phyloP scores from a whole-genome alignment of 192 early-diverging fungal species.

The Linnemannia exigua region DNA sequence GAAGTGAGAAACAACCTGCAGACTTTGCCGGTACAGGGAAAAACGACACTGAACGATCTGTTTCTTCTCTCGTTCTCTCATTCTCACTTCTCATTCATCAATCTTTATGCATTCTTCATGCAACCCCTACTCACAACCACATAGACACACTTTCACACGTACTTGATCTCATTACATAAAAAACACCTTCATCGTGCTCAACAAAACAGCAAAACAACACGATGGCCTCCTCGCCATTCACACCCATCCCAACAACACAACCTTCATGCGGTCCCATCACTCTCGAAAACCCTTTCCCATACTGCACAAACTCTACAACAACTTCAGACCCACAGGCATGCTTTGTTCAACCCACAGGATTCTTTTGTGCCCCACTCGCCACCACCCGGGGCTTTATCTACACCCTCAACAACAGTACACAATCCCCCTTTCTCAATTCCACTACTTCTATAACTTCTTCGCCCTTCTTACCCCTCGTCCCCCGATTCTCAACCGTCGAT shows the following conservation, averaged over 20 bases:
- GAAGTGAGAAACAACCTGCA: neutral
- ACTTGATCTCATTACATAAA: neutral
- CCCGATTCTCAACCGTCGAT: conserved; percentile 15
- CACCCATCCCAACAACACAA: conserved; percentile 34
- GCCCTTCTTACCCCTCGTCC: conserved; percentile 10
- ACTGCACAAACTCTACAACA: conserved; percentile 9
- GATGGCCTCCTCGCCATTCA: conserved; percentile 14
- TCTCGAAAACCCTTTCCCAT: conserved; percentile 9
- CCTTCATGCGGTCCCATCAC: conserved; percentile 31
- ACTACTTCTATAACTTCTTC: neutral
- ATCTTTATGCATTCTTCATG: neutral
- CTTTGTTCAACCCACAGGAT: conserved; percentile 37
- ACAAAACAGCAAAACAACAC: neutral
- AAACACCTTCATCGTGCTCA: neutral
- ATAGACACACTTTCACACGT: too few relatives aligned
- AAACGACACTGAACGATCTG: neutral
- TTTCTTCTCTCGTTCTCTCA: neutral
- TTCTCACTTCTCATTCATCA: neutral
- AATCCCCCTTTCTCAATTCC: neutral
- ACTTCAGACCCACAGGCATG: conserved; percentile 13
- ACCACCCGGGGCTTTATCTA: conserved; percentile 53
- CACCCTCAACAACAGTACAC: conserved; percentile 14
- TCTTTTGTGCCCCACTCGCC: conserved; percentile 33
- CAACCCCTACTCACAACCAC: neutral
- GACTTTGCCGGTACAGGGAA: conserved; percentile 1